These are phyloP conservation scores for Calonectria henricotiae DNA, from an alignment of 2,329 filamentous ascomycete species.

Conservation along the genomic window DNA sequence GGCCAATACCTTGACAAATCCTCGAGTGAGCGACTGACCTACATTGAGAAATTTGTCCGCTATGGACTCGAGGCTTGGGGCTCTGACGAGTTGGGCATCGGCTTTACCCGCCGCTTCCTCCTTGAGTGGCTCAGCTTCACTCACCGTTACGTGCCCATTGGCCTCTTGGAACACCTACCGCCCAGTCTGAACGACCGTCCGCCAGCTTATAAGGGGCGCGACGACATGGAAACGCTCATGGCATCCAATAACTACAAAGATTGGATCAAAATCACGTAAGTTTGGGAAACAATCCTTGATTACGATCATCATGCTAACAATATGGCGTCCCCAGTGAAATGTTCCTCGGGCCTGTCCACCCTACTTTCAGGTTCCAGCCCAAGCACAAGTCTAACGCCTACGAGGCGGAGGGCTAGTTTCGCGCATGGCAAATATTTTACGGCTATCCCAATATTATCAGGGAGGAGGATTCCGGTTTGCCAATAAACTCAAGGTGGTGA, in stretches of 20 bases:
- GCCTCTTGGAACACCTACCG: conserved; percentile 89
- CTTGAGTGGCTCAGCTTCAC: conserved; percentile 97
- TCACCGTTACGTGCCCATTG: conserved; percentile 91
- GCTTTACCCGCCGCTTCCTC: conserved; percentile 91
- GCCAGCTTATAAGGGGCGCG: conserved; percentile 85
- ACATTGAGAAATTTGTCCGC: conserved; percentile 90
- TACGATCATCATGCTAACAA: conserved; percentile 37
- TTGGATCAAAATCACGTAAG: conserved; percentile 98
- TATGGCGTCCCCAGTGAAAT: conserved; percentile 79
- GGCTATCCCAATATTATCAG: neutral
- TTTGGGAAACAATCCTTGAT: conserved; percentile 41
- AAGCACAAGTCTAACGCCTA: conserved; percentile 98
- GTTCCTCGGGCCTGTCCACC: conserved; percentile 93
- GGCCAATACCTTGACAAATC: conserved; percentile 98
- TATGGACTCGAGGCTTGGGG: conserved; percentile 97
- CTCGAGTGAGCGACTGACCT: conserved; percentile 85
- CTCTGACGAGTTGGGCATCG: conserved; percentile 93
- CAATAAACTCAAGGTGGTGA: neutral
- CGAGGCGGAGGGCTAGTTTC: conserved; percentile 79
- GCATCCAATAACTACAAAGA: conserved; percentile 94
- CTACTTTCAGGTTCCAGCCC: conserved; percentile 93
- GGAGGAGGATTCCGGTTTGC: neutral
- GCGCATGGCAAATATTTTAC: too few relatives aligned
- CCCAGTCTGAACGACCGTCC: conserved; percentile 92
- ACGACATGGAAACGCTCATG: conserved; percentile 95